Percentiles rank a stretch among this genome's conserved stretches.
Conservation (phyloP, 139 green algal species). For the Asterochloris erici region DNA sequence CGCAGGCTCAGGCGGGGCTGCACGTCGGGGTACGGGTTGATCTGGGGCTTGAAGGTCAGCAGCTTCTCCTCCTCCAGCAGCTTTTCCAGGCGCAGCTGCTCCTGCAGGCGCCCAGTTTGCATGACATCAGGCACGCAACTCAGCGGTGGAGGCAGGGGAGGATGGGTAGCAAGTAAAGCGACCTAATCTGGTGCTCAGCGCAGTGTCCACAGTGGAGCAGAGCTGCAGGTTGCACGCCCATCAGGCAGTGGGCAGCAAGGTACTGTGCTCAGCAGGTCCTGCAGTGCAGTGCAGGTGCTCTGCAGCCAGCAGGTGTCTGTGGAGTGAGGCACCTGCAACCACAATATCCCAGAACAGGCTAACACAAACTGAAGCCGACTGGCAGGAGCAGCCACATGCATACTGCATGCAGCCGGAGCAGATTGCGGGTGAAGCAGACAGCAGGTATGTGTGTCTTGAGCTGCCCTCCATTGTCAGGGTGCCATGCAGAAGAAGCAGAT, state of each 20-base stretch:
- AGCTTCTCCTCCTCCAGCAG: constrained; percentile 14
- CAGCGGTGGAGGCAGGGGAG: neutral
- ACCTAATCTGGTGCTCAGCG: neutral
- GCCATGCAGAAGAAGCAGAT: neutral
- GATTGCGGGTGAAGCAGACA: neutral
- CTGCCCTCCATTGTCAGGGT: neutral
- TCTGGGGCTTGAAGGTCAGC: constrained; percentile 22
- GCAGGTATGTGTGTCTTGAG: neutral
- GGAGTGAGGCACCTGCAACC: too few species aligned
- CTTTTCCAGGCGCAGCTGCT: constrained; percentile 21
- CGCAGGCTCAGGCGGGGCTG: constrained; percentile 15
- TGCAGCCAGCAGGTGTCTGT: neutral
- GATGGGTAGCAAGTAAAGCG: neutral
- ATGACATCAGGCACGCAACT: neutral
- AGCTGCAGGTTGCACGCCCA: neutral
- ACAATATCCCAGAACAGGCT: too few species aligned
- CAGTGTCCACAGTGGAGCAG: neutral
- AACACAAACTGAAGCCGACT: too few species aligned
- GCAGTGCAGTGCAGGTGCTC: neutral
- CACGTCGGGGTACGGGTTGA: constrained; percentile 11
- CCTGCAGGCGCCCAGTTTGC: constrained; percentile 6
- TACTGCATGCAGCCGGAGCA: too few species aligned
- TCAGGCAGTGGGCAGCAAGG: neutral
- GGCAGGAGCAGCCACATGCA: too few species aligned
- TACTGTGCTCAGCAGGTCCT: neutral